Conservation (phyloP, 257 asterid species). For the Perilla frutescens region DNA sequence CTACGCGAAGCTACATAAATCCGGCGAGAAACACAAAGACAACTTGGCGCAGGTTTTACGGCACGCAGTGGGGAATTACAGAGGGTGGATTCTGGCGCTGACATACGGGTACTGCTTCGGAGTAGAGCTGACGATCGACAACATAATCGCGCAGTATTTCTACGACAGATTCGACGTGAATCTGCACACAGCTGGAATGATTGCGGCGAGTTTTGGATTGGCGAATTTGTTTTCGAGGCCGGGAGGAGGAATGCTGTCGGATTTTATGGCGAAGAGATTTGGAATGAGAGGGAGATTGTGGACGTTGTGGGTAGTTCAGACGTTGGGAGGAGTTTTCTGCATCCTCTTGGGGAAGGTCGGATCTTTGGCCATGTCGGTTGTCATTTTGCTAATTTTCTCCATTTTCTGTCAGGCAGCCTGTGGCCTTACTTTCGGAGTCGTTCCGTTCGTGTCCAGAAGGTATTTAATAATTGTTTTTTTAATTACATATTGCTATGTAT, state of each 20-base stretch:
- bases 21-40: slow-evolving; percentile 78
- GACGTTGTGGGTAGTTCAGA: slow-evolving; percentile 78
- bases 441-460: slow-evolving; percentile 86
- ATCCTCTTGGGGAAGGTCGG: slow-evolving; percentile 64
- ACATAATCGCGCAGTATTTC: slow-evolving; percentile 84
- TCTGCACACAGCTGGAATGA: slow-evolving; percentile 77
- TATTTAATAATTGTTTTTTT: slow-evolving; percentile 8
- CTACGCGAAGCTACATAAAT: slow-evolving; percentile 57
- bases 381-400: slow-evolving; percentile 72
- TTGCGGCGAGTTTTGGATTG: slow-evolving; percentile 86
- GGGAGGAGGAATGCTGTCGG: slow-evolving; percentile 83
- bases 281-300: slow-evolving; percentile 92
- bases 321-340: slow-evolving; percentile 71
- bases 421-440: slow-evolving; percentile 91
- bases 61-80: slow-evolving; percentile 58
- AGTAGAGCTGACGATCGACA: slow-evolving; percentile 77
- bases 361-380: slow-evolving; percentile 58
- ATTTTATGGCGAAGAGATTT: slow-evolving; percentile 54
- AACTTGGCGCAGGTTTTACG: slow-evolving; percentile 44
- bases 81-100: slow-evolving; percentile 83
- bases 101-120: slow-evolving; percentile 92
- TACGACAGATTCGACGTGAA: slow-evolving; percentile 73
- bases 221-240: slow-evolving; percentile 80
- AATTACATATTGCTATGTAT: too few relatives aligned
- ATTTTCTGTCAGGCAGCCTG: slow-evolving; percentile 89